Evolutionary conservation across 2,329 filamentous ascomycete species (phyloP).

Genomic region (Aspergillus tanneri): DNA sequence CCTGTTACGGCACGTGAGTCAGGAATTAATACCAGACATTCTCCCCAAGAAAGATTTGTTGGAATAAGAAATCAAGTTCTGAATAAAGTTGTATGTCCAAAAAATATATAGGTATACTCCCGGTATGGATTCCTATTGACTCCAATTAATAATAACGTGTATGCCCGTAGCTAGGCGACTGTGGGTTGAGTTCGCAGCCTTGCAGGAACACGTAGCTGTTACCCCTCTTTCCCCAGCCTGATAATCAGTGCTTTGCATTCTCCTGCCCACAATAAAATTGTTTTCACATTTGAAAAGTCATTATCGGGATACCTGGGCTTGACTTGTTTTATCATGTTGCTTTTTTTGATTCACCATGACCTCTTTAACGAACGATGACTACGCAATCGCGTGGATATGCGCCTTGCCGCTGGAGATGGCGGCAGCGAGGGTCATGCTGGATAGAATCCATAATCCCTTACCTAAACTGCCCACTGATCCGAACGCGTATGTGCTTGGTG

Average conservation of each 20-base stretch:
- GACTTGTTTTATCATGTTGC: neutral
- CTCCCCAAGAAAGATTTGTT: neutral
- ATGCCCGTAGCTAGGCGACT: neutral
- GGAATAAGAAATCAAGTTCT: too few species aligned
- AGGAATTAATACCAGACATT: neutral
- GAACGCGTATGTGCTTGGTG: too few species aligned
- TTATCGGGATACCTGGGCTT: neutral
- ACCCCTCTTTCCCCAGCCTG: neutral
- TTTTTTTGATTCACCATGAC: neutral
- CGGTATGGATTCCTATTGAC: neutral
- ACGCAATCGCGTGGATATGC: too few species aligned
- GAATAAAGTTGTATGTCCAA: too few species aligned
- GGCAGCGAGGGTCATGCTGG: conserved; percentile 18
- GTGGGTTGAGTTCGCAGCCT: neutral
- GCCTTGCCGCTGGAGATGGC: conserved; percentile 17
- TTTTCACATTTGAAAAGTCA: neutral
- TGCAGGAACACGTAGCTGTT: neutral
- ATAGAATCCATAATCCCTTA: conserved; percentile 2
- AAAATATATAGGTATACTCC: neutral
- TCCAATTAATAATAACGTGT: neutral
- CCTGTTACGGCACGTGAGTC: neutral
- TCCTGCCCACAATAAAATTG: too few species aligned
- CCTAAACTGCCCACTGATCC: conserved; percentile 3
- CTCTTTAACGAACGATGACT: neutral
- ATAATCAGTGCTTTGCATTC: too few species aligned